phyloP scores from a whole-genome alignment of 331 rosid genomes.

The Stylosanthes scabra region DNA sequence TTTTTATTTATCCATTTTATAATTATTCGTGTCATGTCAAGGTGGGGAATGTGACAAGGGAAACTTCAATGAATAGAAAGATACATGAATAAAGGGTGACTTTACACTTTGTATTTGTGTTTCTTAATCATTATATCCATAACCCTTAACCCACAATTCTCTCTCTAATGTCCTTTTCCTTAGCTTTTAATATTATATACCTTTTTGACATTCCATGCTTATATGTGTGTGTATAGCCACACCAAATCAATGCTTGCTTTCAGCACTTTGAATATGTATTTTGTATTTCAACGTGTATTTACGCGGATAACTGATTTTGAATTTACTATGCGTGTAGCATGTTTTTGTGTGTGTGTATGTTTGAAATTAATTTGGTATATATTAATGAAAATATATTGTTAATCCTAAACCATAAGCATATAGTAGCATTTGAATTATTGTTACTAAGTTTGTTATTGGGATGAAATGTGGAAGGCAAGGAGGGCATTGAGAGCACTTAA shows the following conservation, averaged over 20 bases:
- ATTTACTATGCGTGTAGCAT: too few relatives aligned
- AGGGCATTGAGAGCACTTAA: constrained; percentile 94
- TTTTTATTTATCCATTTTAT: not conserved
- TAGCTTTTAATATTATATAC: constrained; percentile 25
- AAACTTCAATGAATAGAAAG: constrained; percentile 43
- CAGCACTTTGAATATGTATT: too few relatives aligned
- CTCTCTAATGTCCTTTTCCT: constrained; percentile 33
- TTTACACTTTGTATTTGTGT: constrained; percentile 32
- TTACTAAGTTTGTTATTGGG: constrained; percentile 5
- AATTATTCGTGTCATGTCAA: not conserved
- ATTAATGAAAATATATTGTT: too few relatives aligned
- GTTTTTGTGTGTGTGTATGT: too few relatives aligned
- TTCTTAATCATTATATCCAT: constrained; percentile 55
- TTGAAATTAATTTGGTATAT: too few relatives aligned
- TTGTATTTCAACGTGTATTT: too few relatives aligned
- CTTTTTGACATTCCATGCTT: constrained; percentile 39
- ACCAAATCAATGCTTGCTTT: too few relatives aligned
- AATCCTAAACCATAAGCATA: too few relatives aligned
- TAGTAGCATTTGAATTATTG: not conserved
- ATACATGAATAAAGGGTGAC: constrained; percentile 29
- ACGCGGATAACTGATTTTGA: too few relatives aligned
- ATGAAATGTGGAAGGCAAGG: constrained; percentile 73
- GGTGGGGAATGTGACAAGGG: constrained; percentile 31
- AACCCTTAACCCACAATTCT: not conserved
- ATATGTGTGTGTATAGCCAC: too few relatives aligned